These are phyloP conservation scores for Umbellularia californica DNA, from an alignment of 164 flowering plant genomes.

Conservation along the genomic window DNA sequence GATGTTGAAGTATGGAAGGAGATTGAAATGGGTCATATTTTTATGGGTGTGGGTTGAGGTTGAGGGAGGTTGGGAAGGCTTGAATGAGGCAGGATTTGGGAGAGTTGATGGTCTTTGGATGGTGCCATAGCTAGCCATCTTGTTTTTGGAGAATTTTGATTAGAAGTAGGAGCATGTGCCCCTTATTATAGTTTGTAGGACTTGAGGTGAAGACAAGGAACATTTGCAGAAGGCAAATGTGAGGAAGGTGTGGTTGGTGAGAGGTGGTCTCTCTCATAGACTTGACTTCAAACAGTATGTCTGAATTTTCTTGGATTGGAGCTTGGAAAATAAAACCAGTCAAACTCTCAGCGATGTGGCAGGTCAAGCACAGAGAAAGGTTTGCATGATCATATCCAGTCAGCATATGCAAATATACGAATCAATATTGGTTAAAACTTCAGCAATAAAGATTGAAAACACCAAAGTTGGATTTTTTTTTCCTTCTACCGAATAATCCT, in stretches of 20 bases:
- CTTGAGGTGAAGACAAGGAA: not conserved
- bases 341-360: too few species aligned
- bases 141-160: not conserved
- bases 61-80: not conserved
- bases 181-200: not conserved
- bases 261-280: too few species aligned
- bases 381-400: too few species aligned
- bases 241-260: not conserved
- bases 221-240: not conserved
- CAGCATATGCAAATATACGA: too few species aligned
- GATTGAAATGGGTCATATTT: not conserved
- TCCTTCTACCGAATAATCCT: too few species aligned
- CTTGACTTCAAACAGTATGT: too few species aligned
- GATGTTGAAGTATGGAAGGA: slow-evolving; percentile 10
- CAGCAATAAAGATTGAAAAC: too few species aligned
- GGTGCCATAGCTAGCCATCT: slow-evolving; percentile 2
- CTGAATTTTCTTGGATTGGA: too few species aligned
- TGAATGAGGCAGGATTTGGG: not conserved
- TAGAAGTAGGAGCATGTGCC: not conserved
- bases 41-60: not conserved
- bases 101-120: not conserved
- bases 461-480: too few species aligned
- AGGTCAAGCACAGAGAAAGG: too few species aligned
- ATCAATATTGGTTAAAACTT: too few species aligned
- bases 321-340: too few species aligned